Base-by-base conservation (phyloP, 352 stramenopile genomes). In the Phytophthora tubulina region DNA sequence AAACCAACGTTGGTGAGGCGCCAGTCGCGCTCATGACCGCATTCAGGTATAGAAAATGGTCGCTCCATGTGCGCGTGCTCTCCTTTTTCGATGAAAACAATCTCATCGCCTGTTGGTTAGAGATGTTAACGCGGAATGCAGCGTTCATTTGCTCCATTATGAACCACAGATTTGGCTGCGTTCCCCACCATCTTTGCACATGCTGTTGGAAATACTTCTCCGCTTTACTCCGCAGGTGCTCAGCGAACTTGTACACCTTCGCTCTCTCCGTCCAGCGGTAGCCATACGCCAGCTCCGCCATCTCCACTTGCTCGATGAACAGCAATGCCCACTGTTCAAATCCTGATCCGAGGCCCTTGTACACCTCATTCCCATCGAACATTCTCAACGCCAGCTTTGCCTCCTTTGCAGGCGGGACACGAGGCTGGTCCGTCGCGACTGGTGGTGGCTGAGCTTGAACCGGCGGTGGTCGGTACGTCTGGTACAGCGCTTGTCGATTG, bases 311-410 rank as follows among this genome's bases (percentile, higher is more conserved):
- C 46, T 65, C 33, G 7, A 65, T 57, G 9, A 65, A 65, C 9
- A 65, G 46, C 21, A 65, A 35, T 4, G 35, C 57, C 57, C 42
- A 65, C 17, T 65, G 46, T 6, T 57, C 57, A 36, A 65, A 65
- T 0, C 57, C 46, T 3, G 33, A 4, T 65, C 57, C 57, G 3
- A 65, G 57, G 0, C 57, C 57, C 8, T 41, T 57, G 14, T 57
- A 57, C 0, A 63, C 32, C n/a, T 63, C 42, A 32, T 10, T 65
- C 2, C 33, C 45, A 13, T 65, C 57, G 6, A 62, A 62, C 10
- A 14, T 33, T 7, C 13, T 1, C 10, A 62, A 3, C 17, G 45
- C 3, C 2, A 53, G 27, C 27, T 53, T 62, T 2, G 27, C 27
- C 7, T 62, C 53, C 38, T 42, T 50, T 8, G 53, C 39, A 1